Percentiles rank a stretch among this genome's conserved stretches.
phyloP scores from a whole-genome alignment of 2,329 filamentous ascomycete genomes.

The Penicillium hordei region DNA sequence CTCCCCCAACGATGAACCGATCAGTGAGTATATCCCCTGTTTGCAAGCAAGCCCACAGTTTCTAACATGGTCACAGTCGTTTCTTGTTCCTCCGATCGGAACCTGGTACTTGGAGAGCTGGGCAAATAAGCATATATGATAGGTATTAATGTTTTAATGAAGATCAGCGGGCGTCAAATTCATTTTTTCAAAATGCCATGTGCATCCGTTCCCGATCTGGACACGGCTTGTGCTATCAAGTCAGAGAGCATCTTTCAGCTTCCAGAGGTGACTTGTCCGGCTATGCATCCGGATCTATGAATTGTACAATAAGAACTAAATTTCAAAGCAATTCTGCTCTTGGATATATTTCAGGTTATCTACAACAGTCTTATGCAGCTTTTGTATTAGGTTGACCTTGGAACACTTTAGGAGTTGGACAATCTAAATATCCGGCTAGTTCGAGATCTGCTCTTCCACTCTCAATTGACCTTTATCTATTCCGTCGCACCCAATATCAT shows the following conservation, averaged over 20 bases:
- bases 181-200: constrained; percentile 14
- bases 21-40: constrained; percentile 63
- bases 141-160: constrained; percentile 21
- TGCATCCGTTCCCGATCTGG: neutral
- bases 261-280: neutral
- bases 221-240: neutral
- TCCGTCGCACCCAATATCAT: too few species aligned
- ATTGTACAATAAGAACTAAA: constrained; percentile 10
- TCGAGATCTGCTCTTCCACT: neutral
- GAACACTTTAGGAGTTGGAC: neutral
- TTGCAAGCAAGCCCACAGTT: neutral
- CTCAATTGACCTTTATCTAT: too few species aligned
- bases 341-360: neutral
- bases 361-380: neutral
- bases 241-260: neutral
- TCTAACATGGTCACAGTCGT: constrained; percentile 60
- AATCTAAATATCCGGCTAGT: neutral
- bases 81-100: constrained; percentile 86
- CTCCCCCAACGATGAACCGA: constrained; percentile 77
- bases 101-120: constrained; percentile 78
- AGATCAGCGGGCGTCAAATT: constrained; percentile 29
- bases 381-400: neutral
- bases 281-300: neutral
- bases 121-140: constrained; percentile 54
- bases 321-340: neutral